Evolutionary conservation across 306 rosid genomes (phyloP), one percentile per base, ranked within the genome.

Genomic region (Abrus pulchellus): DNA sequence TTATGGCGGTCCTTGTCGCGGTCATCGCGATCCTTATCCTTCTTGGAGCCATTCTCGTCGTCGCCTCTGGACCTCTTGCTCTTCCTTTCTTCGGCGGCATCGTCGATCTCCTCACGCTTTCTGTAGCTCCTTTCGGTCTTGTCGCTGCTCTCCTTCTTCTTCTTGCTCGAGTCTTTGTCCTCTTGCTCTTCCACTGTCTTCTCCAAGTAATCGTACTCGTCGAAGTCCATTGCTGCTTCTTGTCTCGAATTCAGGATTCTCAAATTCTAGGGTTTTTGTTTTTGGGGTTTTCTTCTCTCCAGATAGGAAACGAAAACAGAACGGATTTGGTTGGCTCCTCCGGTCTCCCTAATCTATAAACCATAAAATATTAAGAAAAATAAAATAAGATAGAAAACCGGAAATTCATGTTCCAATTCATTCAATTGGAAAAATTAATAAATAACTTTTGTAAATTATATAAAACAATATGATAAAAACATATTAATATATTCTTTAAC

Each of bases 131-230:
- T 70, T 61, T 89, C 96, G 56, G 85, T 77, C 82, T 78, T 84
- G 71, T 92, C 97, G 75, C 74, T 64, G 49, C 77, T 79, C 0
- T 85, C 92, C 64, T 79, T 91, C 83, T 83, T 75, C 85, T 84
- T 84, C 90, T 81, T 79, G 72, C 84, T 83, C 47, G 86, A 78
- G 40, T 88, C 96, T 9, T 83, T 78, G 55, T 89, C 93, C 6
- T 90, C 94, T 49, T 48, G 84, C 68, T 90, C 98, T 91, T 91
- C 97, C 79, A 95, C 99, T 0, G 97, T 83, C 87, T 93, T 92
- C 88, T 95, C 99, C 92, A 95, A 83, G 85, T 95, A 95, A 69
- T 93, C 98, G 80, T 95, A 95, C 92, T 92, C 99, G 87, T 93
- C 99, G 82, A 95, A 95, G 33, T 93, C 99, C 99, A 95, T 95